Base-by-base conservation (phyloP, 1,139 yeast species). In the Suhomyces maxii region DNA sequence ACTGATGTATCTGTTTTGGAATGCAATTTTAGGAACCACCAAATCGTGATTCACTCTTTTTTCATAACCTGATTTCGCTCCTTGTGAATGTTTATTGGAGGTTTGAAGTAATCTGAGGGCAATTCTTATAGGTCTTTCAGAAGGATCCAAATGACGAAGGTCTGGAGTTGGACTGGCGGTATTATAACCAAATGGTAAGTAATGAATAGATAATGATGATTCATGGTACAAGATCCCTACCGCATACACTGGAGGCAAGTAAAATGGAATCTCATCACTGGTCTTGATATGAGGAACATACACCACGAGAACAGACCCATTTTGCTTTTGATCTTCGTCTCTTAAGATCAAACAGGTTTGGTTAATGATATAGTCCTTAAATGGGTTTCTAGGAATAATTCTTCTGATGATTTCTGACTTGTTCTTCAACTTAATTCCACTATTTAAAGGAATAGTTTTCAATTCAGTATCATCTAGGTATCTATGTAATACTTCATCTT, bases 41-140 rank as follows among this genome's bases (percentile, higher is more conserved):
- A 82, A 69, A 63, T 93, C 99, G 64, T 91, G 98, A 53, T 83
- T 80, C 1, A 91, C 97, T 45, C 97, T 76, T 57, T 91, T 91
- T 50, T 85, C 84, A 61, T 91, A 93, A 0, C 98, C 97, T 37
- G 79, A 78, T 73, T 82, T 81, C 2, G 83, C 88, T 10, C 98
- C 98, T 31, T 71, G 75, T 0, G 97, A 86, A 63, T 91, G 98
- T 56, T 89, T 89, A 48, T 72, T 71, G 2, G 96, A 86, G 0
- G 97, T 91, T 56, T 85, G 85, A 9, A 90, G 66, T 39, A 93
- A 71, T 53, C 96, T 75, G 52, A 82, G 79, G 0, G 97, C 96
- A 3, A 90, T 91, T 60, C 99, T 76, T 8, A 87, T 73, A 2
- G 86, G 80, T 51, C 98, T 71, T 48, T 84, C 85, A 0, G 77